Evolutionary conservation across 306 rosid genomes (phyloP).

Genomic region (Bauhinia variegata): DNA sequence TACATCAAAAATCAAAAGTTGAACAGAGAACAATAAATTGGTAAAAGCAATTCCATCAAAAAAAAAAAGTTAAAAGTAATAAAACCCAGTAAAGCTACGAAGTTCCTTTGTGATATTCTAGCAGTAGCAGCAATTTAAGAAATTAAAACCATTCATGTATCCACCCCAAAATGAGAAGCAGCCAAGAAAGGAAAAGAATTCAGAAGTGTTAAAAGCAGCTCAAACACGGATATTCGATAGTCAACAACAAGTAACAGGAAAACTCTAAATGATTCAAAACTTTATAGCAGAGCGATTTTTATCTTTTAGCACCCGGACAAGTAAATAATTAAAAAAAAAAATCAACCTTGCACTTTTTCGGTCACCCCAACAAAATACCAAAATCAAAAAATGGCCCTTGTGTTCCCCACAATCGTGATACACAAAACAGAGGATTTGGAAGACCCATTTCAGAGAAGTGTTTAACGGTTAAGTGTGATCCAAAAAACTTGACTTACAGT

Average conservation of each 20-base stretch:
- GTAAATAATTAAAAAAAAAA: not conserved
- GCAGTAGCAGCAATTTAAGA: not conserved
- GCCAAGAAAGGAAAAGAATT: not conserved
- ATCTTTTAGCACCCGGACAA: conserved; percentile 3
- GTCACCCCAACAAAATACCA: too few relatives aligned
- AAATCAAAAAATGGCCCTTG: not conserved
- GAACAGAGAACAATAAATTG: conserved; percentile 2
- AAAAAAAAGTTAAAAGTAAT: too few relatives aligned
- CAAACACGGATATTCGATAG: not conserved
- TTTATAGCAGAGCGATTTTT: not conserved
- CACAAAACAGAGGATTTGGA: conserved; percentile 4
- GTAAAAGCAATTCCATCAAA: too few relatives aligned
- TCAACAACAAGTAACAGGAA: too few relatives aligned
- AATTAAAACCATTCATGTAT: not conserved
- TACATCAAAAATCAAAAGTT: not conserved
- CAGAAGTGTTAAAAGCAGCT: conserved; percentile 13
- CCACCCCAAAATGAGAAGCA: not conserved
- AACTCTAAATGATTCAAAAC: not conserved
- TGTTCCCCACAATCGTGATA: not conserved
- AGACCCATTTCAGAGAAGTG: not conserved
- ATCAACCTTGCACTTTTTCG: not conserved
- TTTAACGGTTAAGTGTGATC: too few relatives aligned
- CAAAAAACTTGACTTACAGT: conserved; percentile 51
- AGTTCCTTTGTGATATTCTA: not conserved
- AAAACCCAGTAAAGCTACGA: not conserved